These are phyloP conservation scores for Corchorus olitorius DNA, from an alignment of 345 rosid species.

Conservation along the genomic window DNA sequence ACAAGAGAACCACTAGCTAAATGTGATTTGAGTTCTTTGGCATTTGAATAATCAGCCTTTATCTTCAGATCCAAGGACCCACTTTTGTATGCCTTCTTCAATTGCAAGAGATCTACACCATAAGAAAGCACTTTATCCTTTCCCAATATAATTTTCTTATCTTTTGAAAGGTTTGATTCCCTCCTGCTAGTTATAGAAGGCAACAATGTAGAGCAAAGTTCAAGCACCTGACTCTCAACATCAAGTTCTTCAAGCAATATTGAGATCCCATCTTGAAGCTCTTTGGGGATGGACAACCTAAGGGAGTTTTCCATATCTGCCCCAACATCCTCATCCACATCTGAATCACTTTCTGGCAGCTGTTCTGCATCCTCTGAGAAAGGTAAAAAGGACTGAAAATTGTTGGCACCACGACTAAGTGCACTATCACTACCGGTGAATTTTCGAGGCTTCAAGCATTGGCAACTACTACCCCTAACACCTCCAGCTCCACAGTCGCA, in stretches of 20 bases:
- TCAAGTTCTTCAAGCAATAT: slow-evolving; percentile 76
- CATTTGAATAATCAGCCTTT: slow-evolving; percentile 92
- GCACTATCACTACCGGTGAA: slow-evolving; percentile 62
- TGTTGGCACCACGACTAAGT: slow-evolving; percentile 54
- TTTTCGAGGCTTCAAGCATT: slow-evolving; percentile 95
- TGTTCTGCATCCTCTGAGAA: slow-evolving; percentile 80
- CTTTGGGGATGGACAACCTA: slow-evolving; percentile 69
- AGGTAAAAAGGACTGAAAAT: slow-evolving; percentile 74
- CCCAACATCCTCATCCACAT: slow-evolving; percentile 74
- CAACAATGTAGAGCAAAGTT: slow-evolving; percentile 72
- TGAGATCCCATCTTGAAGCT: slow-evolving; percentile 65
- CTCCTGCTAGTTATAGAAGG: slow-evolving; percentile 78
- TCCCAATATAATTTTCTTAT: slow-evolving; percentile 67
- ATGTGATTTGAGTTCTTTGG: slow-evolving; percentile 89
- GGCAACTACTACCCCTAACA: slow-evolving; percentile 95
- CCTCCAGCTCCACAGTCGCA: slow-evolving; percentile 99
- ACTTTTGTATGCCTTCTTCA: slow-evolving; percentile 95
- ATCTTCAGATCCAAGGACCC: slow-evolving; percentile 97
- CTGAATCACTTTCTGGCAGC: slow-evolving; percentile 89
- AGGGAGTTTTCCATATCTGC: slow-evolving; percentile 54
- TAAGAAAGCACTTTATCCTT: slow-evolving; percentile 79
- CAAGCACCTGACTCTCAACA: slow-evolving; percentile 71
- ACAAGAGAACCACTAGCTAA: slow-evolving; percentile 85
- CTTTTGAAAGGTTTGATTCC: slow-evolving; percentile 66
- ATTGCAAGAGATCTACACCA: slow-evolving; percentile 80